Percentiles rank a stretch among this genome's conserved stretches.
phyloP scores from a whole-genome alignment of 306 rosid genomes.

The Ormosia semicastrata region DNA sequence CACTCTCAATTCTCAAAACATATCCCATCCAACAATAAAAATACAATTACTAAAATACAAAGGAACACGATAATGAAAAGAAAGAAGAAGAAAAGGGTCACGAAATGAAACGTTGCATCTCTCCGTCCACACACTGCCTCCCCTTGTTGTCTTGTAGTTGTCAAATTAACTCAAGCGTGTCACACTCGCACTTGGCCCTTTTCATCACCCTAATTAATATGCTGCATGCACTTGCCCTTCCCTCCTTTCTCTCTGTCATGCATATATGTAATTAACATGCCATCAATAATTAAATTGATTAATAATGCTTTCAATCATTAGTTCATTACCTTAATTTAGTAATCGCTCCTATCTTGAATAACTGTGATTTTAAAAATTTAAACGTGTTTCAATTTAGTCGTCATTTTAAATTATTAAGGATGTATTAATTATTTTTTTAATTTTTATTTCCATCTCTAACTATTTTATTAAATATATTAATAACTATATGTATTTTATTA shows the following conservation, averaged over 20 bases:
- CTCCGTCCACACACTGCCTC: constrained; percentile 27
- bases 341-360: too few species aligned
- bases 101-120: constrained; percentile 32
- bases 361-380: too few species aligned
- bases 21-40: constrained; percentile 41
- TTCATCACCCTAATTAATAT: background rate
- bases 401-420: too few species aligned
- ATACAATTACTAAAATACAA: constrained; percentile 12
- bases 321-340: background rate
- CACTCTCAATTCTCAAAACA: constrained; percentile 5
- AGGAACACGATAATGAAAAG: background rate
- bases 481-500: too few species aligned
- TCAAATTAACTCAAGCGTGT: constrained; percentile 30
- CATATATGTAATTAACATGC: background rate
- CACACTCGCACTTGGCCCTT: background rate
- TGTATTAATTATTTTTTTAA: too few species aligned
- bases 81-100: background rate
- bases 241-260: background rate
- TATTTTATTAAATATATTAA: too few species aligned
- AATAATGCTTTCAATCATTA: background rate
- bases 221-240: too few species aligned
- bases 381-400: too few species aligned
- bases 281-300: background rate
- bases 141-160: constrained; percentile 44
- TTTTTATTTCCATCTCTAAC: too few species aligned